phyloP scores from a whole-genome alignment of 2,329 filamentous ascomycete genomes.

The Rhynchosporium secalis region DNA sequence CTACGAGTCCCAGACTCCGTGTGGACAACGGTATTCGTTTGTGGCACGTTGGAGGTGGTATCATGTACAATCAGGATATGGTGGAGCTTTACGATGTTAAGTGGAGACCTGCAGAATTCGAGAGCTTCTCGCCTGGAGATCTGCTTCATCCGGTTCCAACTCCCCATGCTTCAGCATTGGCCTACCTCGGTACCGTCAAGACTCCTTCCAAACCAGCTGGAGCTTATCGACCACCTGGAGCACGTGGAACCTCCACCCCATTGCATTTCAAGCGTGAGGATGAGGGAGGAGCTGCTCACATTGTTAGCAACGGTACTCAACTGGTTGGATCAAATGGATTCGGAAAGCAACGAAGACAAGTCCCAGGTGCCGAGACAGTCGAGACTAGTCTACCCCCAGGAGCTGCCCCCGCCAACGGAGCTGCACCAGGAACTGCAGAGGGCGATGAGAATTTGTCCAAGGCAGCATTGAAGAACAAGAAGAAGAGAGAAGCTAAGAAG shows the following conservation, averaged over 20 bases:
- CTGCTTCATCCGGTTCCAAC: conserved; percentile 72
- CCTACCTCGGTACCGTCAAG: conserved; percentile 83
- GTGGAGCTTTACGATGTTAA: conserved; percentile 86
- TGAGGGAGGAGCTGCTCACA: conserved; percentile 86
- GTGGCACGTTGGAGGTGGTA: conserved; percentile 83
- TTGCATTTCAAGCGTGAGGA: conserved; percentile 97
- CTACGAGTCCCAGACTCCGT: conserved; percentile 88
- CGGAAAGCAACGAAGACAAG: conserved; percentile 67
- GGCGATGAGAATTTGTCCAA: conserved; percentile 73
- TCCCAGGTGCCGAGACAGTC: conserved; percentile 82
- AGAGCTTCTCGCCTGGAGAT: conserved; percentile 62
- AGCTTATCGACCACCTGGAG: conserved; percentile 92
- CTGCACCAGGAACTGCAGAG: conserved; percentile 59
- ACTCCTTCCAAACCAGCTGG: conserved; percentile 96
- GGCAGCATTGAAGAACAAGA: conserved; percentile 93
- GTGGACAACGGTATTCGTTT: conserved; percentile 96
- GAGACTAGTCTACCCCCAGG: conserved; percentile 63
- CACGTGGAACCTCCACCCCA: conserved; percentile 83
- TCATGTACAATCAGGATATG: conserved; percentile 97
- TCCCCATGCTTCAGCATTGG: conserved; percentile 79
- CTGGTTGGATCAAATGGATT: conserved; percentile 72
- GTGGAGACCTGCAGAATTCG: conserved; percentile 76
- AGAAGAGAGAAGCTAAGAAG: conserved; percentile 95
- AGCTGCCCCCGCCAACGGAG: conserved; percentile 64
- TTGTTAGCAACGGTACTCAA: conserved; percentile 75